phyloP scores from a whole-genome alignment of 768 basidiomycete species.

The Zangia roseola region DNA sequence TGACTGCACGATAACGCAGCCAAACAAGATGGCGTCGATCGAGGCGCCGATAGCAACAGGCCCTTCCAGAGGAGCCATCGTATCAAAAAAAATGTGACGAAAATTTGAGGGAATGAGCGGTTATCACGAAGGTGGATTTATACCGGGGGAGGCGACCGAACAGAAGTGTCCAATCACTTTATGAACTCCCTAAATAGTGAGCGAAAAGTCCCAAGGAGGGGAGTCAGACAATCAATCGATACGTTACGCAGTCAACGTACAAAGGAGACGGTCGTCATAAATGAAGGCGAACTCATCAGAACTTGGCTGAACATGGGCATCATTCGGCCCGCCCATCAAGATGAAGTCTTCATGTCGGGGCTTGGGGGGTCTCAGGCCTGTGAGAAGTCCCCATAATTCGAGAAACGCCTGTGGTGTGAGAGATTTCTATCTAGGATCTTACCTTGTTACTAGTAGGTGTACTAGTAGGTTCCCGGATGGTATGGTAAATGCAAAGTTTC shows the following conservation, averaged over 20 bases:
- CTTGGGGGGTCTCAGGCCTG: slow-evolving; percentile 2
- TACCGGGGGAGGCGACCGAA: slow-evolving; percentile 13
- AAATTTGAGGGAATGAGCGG: neutral
- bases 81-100: neutral
- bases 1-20: slow-evolving; percentile 25
- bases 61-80: slow-evolving; percentile 26
- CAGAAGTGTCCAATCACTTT: slow-evolving; percentile 2
- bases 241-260: slow-evolving; percentile 16
- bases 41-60: slow-evolving; percentile 23
- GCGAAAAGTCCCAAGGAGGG: slow-evolving; percentile 1
- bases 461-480: no score
- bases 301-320: slow-evolving; percentile 5
- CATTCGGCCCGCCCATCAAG: slow-evolving; percentile 3
- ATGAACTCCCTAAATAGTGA: slow-evolving; percentile 7
- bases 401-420: neutral
- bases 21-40: slow-evolving; percentile 22
- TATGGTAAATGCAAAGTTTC: no score
- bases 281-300: slow-evolving; percentile 19
- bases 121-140: slow-evolving; percentile 8
- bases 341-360: slow-evolving; percentile 17
- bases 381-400: neutral
- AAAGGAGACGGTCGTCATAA: neutral
- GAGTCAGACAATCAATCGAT: neutral
- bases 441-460: no score
- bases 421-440: neutral